Percentiles rank a stretch among this genome's conserved stretches.
phyloP scores from a whole-genome alignment of 163 green algal genomes.

The Chlamydomonas reinhardtii region DNA sequence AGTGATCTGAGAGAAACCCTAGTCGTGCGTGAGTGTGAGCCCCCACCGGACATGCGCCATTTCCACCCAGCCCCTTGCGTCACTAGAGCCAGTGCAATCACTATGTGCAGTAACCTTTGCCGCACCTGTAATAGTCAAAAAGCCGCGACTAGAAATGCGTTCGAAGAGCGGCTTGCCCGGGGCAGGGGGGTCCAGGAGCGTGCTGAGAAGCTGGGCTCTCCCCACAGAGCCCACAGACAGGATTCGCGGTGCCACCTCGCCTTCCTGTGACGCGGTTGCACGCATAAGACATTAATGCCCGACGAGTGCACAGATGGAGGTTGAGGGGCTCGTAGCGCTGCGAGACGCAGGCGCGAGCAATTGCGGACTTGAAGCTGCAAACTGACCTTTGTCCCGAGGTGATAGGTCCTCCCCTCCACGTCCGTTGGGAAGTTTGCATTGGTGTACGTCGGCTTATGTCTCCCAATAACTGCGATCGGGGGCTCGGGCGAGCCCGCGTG shows the following conservation, averaged over 20 bases:
- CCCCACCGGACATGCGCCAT: too few relatives aligned
- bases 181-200: slow-evolving; percentile 63
- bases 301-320: background rate
- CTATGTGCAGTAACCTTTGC: background rate
- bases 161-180: slow-evolving; percentile 61
- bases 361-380: too few relatives aligned
- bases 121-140: slow-evolving; percentile 79
- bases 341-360: background rate
- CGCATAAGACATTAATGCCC: background rate
- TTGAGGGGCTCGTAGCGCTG: background rate
- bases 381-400: slow-evolving; percentile 77
- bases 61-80: too few relatives aligned
- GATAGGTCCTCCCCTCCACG: slow-evolving; percentile 72
- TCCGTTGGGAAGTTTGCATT: slow-evolving; percentile 62
- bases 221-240: slow-evolving; percentile 76
- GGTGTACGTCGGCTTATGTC: slow-evolving; percentile 26
- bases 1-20: too few relatives aligned
- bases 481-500: background rate
- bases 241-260: slow-evolving; percentile 81
- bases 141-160: slow-evolving; percentile 73
- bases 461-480: background rate
- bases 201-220: slow-evolving; percentile 70
- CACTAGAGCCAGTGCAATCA: background rate
- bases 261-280: slow-evolving; percentile 50
- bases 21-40: too few relatives aligned